Base-by-base conservation (phyloP, 805 yeast species). In the Millerago galiae region DNA sequence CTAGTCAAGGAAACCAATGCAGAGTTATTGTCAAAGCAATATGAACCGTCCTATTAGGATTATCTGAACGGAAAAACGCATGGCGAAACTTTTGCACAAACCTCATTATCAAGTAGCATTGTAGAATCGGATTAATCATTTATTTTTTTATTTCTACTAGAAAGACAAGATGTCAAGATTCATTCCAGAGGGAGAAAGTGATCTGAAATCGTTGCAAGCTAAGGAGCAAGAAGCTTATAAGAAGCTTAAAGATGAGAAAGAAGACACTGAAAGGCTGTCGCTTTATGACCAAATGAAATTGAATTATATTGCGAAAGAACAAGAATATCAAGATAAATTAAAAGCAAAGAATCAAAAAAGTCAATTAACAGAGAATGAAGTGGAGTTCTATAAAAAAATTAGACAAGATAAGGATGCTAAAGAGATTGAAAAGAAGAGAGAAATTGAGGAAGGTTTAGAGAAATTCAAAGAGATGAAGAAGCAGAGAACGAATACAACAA, bases 111-210 rank as follows among this genome's bases (percentile, higher is more conserved):
- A n/a, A n/a, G n/a, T n/a, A n/a, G n/a, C n/a, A n/a, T n/a, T n/a
- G n/a, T n/a, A n/a, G n/a, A n/a, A n/a, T n/a, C n/a, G n/a, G n/a
- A n/a, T n/a, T n/a, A n/a, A n/a, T n/a, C n/a, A n/a, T n/a, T n/a
- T n/a, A n/a, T n/a, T n/a, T n/a, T n/a, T n/a, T n/a, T n/a, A n/a
- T n/a, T n/a, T n/a, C n/a, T n/a, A n/a, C n/a, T n/a, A n/a, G n/a
- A n/a, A n/a, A n/a, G n/a, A n/a, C 13, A 27, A 27, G 4, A 57
- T 57, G 61, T 57, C 61, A 1, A 45, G 61, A 11, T 57, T 57
- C 37, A 42, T 57, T 9, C 53, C 59, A 12, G 59, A 45, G 15
- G 61, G 61, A 9, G 34, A 52, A 35, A 50, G 59, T 40, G 59
- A 57, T 29, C 35, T 56, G 30, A 40, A 44, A 11, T 44, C 52